These are phyloP conservation scores for Apostasia ramifera DNA, from an alignment of 106 monocot genomes.

Conservation along the genomic window DNA sequence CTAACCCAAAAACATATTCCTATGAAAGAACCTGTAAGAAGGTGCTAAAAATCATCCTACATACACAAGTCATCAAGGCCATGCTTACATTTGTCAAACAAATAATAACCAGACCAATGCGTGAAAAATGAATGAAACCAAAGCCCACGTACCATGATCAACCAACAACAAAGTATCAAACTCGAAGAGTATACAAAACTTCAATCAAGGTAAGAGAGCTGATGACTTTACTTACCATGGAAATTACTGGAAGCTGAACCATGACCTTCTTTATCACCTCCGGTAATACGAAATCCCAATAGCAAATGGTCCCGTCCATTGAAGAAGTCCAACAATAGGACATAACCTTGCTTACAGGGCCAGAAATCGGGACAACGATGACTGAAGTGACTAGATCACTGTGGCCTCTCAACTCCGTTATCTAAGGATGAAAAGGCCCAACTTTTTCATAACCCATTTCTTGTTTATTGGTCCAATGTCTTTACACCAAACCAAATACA, in stretches of 20 bases:
- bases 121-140: not conserved
- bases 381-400: conserved; percentile 45
- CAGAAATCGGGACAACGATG: conserved; percentile 37
- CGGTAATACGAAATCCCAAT: conserved; percentile 52
- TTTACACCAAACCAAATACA: not conserved
- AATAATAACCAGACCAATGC: not conserved
- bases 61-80: too few relatives aligned
- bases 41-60: not conserved
- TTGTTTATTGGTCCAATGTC: not conserved
- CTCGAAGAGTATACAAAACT: not conserved
- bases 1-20: too few relatives aligned
- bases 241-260: conserved; percentile 40
- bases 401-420: conserved; percentile 59
- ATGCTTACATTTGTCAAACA: too few relatives aligned
- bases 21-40: not conserved
- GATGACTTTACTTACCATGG: conserved; percentile 40
- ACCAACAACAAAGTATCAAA: not conserved
- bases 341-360: conserved; percentile 26
- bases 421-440: conserved; percentile 18
- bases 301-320: conserved; percentile 47
- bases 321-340: conserved; percentile 70
- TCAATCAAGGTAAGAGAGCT: not conserved
- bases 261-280: conserved; percentile 53
- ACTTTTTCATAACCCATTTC: conserved; percentile 5
- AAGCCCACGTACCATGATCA: not conserved